Evolutionary conservation across 106 monocot genomes (phyloP), one percentile per base, ranked within the genome.

Genomic region (Gastrodia elata): DNA sequence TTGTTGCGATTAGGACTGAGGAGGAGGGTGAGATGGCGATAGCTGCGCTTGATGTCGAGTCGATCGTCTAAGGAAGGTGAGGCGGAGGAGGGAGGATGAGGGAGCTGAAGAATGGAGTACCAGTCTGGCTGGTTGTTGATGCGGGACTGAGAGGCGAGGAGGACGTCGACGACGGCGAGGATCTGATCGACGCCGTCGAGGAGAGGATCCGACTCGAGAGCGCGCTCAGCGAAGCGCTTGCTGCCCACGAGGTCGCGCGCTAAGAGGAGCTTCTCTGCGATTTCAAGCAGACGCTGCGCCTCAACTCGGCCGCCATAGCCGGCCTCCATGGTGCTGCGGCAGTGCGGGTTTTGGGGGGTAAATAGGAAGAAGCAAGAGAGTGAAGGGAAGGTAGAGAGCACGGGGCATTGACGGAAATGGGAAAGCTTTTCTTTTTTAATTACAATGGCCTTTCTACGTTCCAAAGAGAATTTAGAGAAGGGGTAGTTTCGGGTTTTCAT

Each of bases 201-300:
- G 28, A 84, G 73, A 24, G 91, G 91, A 68, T 92, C 82, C 0
- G 75, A 36, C 65, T 82, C 83, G 39, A 92, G 73, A 34, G 91
- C 77, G 8, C 82, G 73, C 68, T 80, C 84, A 0, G 81, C 84
- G 75, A 91, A 93, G 20, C 67, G 74, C 76, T 84, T 84, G 87
- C 85, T 76, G 0, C 88, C 84, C 1, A 73, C 79, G 34, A 88
- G 75, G 64, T 92, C 92, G 8, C 80, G 73, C 6, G 76, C 78
- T 1, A 33, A 59, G 24, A 83, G 79, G 10, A 76, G 72, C 39
- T 56, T 75, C 64, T 34, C 79, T 30, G 83, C 79, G 22, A 79
- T 71, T n/a, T 30, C 48, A 5, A 79, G 67, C n/a, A 39, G 25
- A 14, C 78, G 72, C 46, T 46, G 72, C 8, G 78, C 65, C 46